A percentile compares a stretch with the other conserved stretches of the same genome.
phyloP scores from a whole-genome alignment of 192 early-diverging fungal genomes.

The Coemansia sp. region DNA sequence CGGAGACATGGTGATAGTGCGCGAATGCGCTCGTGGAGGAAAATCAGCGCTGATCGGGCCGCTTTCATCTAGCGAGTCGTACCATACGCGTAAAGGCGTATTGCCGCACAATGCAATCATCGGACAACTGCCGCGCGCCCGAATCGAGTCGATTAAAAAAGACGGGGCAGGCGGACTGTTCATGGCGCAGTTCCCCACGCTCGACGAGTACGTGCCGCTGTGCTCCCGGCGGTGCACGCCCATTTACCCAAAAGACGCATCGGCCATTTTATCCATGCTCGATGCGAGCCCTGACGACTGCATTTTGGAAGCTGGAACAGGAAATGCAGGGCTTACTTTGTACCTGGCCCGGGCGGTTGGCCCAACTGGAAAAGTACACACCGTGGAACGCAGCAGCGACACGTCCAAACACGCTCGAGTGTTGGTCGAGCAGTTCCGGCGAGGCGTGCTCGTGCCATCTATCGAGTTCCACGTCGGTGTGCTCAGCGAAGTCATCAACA shows the following conservation, averaged over 20 bases:
- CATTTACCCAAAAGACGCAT: conserved; percentile 69
- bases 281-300: conserved; percentile 58
- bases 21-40: conserved; percentile 23
- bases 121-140: conserved; percentile 19
- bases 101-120: conserved; percentile 30
- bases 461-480: conserved; percentile 52
- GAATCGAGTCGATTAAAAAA: conserved; percentile 10
- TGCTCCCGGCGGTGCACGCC: conserved; percentile 45
- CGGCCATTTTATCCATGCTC: conserved; percentile 51
- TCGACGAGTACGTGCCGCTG: conserved; percentile 29
- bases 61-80: background rate
- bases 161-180: conserved; percentile 10
- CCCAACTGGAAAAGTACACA: conserved; percentile 42
- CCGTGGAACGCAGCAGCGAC: conserved; percentile 55
- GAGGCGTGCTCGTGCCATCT: conserved; percentile 48
- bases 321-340: conserved; percentile 65
- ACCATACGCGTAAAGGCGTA: conserved; percentile 15
- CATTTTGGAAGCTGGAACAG: conserved; percentile 68
- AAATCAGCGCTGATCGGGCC: conserved; percentile 29
- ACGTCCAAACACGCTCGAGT: conserved; percentile 53
- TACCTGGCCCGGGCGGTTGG: conserved; percentile 60
- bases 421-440: conserved; percentile 53
- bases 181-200: conserved; percentile 41
- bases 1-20: conserved; percentile 42
- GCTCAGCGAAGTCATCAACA: conserved; percentile 17